Evolutionary conservation across 176 grass and related monocot species (phyloP).

Genomic region (Hsuehochloa calcarea): DNA sequence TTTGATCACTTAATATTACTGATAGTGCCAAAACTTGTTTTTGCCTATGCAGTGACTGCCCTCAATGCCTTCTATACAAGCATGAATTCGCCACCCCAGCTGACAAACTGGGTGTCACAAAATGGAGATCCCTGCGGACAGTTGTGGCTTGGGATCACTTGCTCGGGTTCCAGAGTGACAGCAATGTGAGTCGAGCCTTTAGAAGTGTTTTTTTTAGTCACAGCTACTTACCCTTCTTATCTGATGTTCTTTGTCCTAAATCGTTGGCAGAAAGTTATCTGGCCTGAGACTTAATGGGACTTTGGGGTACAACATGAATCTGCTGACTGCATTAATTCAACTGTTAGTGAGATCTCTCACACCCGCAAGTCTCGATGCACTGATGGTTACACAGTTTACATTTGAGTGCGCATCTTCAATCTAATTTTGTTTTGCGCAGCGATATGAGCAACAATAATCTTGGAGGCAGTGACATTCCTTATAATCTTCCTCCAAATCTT

Average conservation of each 20-base stretch:
- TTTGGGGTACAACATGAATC: slow-evolving; percentile 84
- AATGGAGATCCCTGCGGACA: slow-evolving; percentile 90
- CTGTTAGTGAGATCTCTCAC: slow-evolving; percentile 57
- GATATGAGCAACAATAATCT: slow-evolving; percentile 86
- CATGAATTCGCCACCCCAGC: slow-evolving; percentile 68
- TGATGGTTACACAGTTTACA: not conserved
- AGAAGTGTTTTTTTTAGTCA: not conserved
- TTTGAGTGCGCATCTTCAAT: not conserved
- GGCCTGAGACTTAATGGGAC: slow-evolving; percentile 73
- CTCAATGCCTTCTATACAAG: slow-evolving; percentile 71
- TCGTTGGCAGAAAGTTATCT: slow-evolving; percentile 57
- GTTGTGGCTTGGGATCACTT: slow-evolving; percentile 69
- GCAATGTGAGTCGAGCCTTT: slow-evolving; percentile 65
- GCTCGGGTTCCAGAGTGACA: slow-evolving; percentile 65
- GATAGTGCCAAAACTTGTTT: not conserved
- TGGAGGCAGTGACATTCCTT: slow-evolving; percentile 70
- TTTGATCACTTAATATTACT: not conserved
- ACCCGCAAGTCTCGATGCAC: not conserved
- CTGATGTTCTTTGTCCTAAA: slow-evolving; percentile 23
- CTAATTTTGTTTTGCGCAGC: slow-evolving; percentile 52
- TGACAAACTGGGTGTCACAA: slow-evolving; percentile 71
- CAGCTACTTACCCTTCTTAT: not conserved
- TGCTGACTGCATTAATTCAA: slow-evolving; percentile 60
- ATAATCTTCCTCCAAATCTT: slow-evolving; percentile 89
- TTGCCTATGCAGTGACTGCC: slow-evolving; percentile 60